Percentiles rank a stretch among this genome's conserved stretches.
These are phyloP conservation scores for Clitocybe nebularis DNA, from an alignment of 1,284 basidiomycete genomes.

Conservation along the genomic window DNA sequence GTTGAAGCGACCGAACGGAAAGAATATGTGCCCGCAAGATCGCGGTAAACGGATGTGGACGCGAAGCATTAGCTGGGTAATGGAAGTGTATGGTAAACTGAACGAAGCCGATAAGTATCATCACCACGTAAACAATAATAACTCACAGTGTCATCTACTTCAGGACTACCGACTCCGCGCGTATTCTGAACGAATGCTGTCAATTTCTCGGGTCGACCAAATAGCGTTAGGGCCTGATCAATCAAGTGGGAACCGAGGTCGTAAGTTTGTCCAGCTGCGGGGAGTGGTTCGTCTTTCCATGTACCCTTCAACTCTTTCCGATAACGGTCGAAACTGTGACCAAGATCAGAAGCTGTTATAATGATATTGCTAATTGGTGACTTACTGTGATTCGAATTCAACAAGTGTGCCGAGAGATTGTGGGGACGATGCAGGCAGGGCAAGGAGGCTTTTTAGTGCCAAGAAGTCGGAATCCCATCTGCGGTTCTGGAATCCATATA, in stretches of 20 bases:
- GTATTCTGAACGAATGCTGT: conserved; percentile 71
- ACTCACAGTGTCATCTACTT: conserved; percentile 66
- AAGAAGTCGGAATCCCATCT: conserved; percentile 84
- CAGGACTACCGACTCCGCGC: conserved; percentile 56
- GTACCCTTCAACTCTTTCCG: conserved; percentile 62
- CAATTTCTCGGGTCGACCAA: conserved; percentile 69
- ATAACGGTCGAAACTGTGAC: conserved; percentile 71
- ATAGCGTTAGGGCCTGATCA: conserved; percentile 76
- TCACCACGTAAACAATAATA: neutral
- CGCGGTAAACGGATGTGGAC: conserved; percentile 58
- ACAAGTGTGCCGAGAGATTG: conserved; percentile 58
- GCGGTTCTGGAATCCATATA: conserved; percentile 81
- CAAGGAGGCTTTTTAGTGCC: conserved; percentile 64
- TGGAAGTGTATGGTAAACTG: conserved; percentile 72
- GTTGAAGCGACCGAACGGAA: conserved; percentile 60
- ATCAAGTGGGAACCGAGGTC: conserved; percentile 70
- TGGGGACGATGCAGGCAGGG: conserved; percentile 46
- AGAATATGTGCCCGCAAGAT: conserved; percentile 69
- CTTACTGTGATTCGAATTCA: conserved; percentile 77
- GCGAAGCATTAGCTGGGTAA: conserved; percentile 38
- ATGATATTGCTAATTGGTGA: conserved; percentile 2
- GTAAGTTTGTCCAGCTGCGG: conserved; percentile 54
- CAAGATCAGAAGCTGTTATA: neutral
- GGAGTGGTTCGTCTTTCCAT: conserved; percentile 62
- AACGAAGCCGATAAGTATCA: conserved; percentile 5